phyloP scores from a whole-genome alignment of 2,329 filamentous ascomycete species.

The Diaporthe sp. region DNA sequence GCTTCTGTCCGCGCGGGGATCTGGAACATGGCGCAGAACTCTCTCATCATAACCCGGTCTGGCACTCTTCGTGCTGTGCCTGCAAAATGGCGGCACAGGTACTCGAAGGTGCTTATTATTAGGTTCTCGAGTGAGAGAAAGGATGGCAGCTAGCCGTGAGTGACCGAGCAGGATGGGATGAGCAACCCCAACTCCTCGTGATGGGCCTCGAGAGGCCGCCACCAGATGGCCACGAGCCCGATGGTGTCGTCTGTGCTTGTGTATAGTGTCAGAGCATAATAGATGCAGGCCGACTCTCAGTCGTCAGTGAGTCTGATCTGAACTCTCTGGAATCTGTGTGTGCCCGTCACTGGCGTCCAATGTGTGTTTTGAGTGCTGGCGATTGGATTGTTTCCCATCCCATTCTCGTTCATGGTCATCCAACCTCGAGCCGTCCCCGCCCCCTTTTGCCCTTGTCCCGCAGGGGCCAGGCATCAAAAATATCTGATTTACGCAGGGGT shows the following conservation, averaged over 20 bases:
- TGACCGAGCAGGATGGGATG: constrained; percentile 5
- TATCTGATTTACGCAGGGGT: constrained; percentile 27
- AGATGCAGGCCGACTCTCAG: neutral
- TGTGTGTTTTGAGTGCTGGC: neutral
- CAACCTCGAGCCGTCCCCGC: constrained; percentile 5
- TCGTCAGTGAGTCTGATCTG: constrained; percentile 1
- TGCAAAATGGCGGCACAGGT: constrained; percentile 16
- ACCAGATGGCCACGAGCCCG: neutral
- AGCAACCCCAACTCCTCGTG: neutral
- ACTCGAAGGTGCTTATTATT: constrained; percentile 17
- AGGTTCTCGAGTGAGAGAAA: neutral
- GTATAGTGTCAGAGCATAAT: constrained; percentile 18
- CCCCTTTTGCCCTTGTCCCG: constrained; percentile 27
- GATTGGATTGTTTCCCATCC: constrained; percentile 23
- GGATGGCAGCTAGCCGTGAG: constrained; percentile 19
- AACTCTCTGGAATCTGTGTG: constrained; percentile 8
- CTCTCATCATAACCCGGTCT: neutral
- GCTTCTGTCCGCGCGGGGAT: constrained; percentile 25
- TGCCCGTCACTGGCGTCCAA: neutral
- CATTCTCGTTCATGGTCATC: constrained; percentile 15
- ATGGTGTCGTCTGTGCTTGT: neutral
- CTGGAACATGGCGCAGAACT: constrained; percentile 27
- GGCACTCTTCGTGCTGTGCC: neutral
- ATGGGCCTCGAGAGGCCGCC: neutral
- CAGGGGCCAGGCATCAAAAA: constrained; percentile 28